These are phyloP conservation scores for Trypethelium eluteriae DNA, from an alignment of 495 filamentous ascomycete species.

Conservation along the genomic window DNA sequence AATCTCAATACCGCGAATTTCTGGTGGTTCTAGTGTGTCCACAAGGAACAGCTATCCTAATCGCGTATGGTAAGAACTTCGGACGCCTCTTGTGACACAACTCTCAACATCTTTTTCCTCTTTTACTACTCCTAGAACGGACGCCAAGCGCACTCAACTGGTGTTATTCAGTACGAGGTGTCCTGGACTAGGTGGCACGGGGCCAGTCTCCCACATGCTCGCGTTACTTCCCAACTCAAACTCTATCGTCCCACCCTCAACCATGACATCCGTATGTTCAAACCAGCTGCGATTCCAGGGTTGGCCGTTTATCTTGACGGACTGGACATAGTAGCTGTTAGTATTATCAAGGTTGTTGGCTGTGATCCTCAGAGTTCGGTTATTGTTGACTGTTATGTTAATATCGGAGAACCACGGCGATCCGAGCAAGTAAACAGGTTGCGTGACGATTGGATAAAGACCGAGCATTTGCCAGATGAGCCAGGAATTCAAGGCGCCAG, in stretches of 20 bases:
- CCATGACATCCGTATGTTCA: slow-evolving; percentile 33
- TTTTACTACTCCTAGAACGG: too few species aligned
- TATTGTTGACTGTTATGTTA: slow-evolving; percentile 29
- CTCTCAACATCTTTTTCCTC: too few species aligned
- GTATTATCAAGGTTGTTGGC: slow-evolving; percentile 28
- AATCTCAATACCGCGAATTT: too few species aligned
- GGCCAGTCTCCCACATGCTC: slow-evolving; percentile 32
- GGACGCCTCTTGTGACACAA: too few species aligned
- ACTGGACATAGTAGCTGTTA: slow-evolving; percentile 34
- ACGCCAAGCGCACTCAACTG: neutral
- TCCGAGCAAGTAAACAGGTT: slow-evolving; percentile 32
- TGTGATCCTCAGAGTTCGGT: slow-evolving; percentile 29
- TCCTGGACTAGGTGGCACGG: slow-evolving; percentile 32
- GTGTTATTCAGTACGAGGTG: slow-evolving; percentile 24
- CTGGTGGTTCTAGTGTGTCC: too few species aligned
- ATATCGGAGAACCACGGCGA: slow-evolving; percentile 34
- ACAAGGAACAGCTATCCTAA: too few species aligned
- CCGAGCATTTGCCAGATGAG: slow-evolving; percentile 36
- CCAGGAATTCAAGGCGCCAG: slow-evolving; percentile 33
- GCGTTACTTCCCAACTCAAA: slow-evolving; percentile 29
- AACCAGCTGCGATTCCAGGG: slow-evolving; percentile 33
- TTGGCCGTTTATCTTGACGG: slow-evolving; percentile 33
- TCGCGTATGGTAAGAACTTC: too few species aligned
- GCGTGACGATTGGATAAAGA: slow-evolving; percentile 34
- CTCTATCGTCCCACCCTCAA: slow-evolving; percentile 30